Evolutionary conservation across 75 land plant genomes (phyloP), one percentile per base, ranked within the genome.

Genomic region (Selaginella tamariscina): DNA sequence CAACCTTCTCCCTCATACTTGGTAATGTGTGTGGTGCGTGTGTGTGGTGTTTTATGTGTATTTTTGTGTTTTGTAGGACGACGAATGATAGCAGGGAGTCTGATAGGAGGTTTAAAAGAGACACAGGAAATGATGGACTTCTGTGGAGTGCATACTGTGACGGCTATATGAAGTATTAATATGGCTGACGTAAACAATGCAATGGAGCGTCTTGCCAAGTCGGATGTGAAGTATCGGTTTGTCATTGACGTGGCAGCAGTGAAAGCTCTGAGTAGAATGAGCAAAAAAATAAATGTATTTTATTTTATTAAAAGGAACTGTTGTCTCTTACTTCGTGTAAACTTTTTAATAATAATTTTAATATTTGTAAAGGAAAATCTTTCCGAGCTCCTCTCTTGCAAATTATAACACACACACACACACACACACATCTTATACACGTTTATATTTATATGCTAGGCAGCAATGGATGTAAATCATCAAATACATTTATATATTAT

Each of bases 191-290:
- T 73, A 8, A 89, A 89, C 66, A 79, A 84, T 59, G 95, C 95
- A 11, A 70, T 89, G 13, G 85, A 84, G 13, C 77, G 95, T 73
- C 65, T 89, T 26, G 60, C 72, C 24, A 77, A 83, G 55, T 85
- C 69, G 62, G 92, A 90, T 77, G 84, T 90, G 55, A 79, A 76
- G 66, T 90, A 90, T 56, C 82, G 96, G 0, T 90, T 90, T 75
- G 96, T 90, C 62, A 83, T 90, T 33, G 88, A 90, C 67, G 75
- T 90, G n/a, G n/a, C n/a, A n/a, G n/a, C n/a, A n/a, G n/a, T n/a
- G n/a, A n/a, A n/a, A n/a, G n/a, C n/a, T n/a, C n/a, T n/a, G n/a
- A n/a, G n/a, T n/a, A n/a, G n/a, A n/a, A n/a, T n/a, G n/a, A n/a
- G n/a, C n/a, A n/a, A n/a, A n/a, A n/a, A n/a, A n/a, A n/a, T n/a